Evolutionary conservation across 768 basidiomycete genomes (phyloP), one percentile per base, ranked within the genome.

Genomic region (Amanita phalloides): DNA sequence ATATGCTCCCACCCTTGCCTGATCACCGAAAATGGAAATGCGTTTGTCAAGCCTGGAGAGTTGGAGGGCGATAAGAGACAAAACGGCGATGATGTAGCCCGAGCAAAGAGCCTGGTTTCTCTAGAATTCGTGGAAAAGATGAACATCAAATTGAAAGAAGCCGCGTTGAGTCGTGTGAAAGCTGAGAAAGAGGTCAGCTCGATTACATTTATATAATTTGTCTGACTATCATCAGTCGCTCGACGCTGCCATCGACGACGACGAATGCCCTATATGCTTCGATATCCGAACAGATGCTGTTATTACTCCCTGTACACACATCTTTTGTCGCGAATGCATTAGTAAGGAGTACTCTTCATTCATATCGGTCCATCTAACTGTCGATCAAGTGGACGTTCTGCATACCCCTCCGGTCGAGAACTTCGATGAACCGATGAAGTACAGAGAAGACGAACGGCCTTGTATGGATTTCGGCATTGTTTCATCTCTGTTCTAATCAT

Each of bases 201-300:
- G 20, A 25, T 26, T 14, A 21, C 36, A 46, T 53, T 30, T 38
- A 7, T 21, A 2, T 23, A 39, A 14, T 20, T 44, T 17, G 33
- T 49, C 14, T 36, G 14, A 36, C 32, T 38, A 9, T 45, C 20
- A 41, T 5, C 55, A 82, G 78, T 76, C 75, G 14, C 56, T 57
- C 1, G 70, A 77, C 55, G 72, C 74, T 6, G 69, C 70, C 11
- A 68, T 70, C 1, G 74, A 78, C 21, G 70, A 72, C 8, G 78
- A 81, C 39, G 79, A 82, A 51, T 89, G 86, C 56, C 73, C 82
- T 0, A 77, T 89, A 50, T 87, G 86, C 61, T 76, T 75, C 53
- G 85, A 87, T 51, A 61, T 64, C 3, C 68, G 78, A 59, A 73
- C 69, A 1, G 70, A 79, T 48, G 68, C 80, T 13, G 67, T 79